Base-by-base conservation (phyloP, 2,329 filamentous ascomycete genomes). In the Penicillium sp. region DNA sequence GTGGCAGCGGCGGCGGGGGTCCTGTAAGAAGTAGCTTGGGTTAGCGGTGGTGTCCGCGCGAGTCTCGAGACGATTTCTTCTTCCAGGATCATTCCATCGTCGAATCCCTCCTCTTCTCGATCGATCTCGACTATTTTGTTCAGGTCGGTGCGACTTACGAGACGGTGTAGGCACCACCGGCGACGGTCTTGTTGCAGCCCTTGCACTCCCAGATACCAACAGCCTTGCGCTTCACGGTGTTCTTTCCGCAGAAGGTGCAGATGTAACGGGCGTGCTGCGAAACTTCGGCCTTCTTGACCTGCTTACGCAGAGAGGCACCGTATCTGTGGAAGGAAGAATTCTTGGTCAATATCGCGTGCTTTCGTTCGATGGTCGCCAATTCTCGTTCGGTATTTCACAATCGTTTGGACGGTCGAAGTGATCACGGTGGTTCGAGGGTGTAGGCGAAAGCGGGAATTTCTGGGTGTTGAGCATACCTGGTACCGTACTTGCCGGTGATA, bases 221-320 rank as follows among this genome's bases (percentile, higher is more conserved):
- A 67, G 91, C 88, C 78, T 92, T 86, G 78, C 94, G 89, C 86
- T 92, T 92, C 78, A 96, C 92, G 75, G 89, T 90, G 80, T 88
- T 89, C 90, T 98, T 98, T 79, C 94, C 94, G 88, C 92, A 96
- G 90, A 98, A 99, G 71, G 93, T 94, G 89, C 94, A 98, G 79
- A 89, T 88, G 82, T 97, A 98, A 81, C 90, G 90, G 84, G 92
- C 92, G 87, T 99, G 95, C 84, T 98, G 95, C 76, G 91, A 91
- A 82, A 98, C 91, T 90, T 98, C 95, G 90, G 97, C 96, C 91
- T 97, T 97, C 92, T 98, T 98, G 79, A 95, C 90, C 82, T 92
- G 93, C 88, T 98, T 98, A 84, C 93, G 92, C 83, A 98, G 92
- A 77, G 95, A 98, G 80, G 95, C 94, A 93, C 94, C 95, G 84